Evolutionary conservation across 2,329 filamentous ascomycete genomes (phyloP).

Genomic region (Clonostachys rhizophaga): DNA sequence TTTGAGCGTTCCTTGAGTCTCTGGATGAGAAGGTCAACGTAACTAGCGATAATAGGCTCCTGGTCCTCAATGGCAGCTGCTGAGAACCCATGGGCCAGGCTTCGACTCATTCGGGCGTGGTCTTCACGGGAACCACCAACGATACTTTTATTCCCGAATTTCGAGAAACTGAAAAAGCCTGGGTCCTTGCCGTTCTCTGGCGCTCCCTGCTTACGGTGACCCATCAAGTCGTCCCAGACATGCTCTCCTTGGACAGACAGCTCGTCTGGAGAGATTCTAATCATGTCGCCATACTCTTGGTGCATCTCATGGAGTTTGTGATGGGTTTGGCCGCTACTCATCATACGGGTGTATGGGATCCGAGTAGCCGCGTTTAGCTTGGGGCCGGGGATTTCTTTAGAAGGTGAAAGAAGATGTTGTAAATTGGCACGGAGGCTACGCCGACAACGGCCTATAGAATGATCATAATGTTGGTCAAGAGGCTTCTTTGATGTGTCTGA

Average conservation of each 20-base stretch:
- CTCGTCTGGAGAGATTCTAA: slow-evolving; percentile 31
- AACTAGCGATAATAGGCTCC: slow-evolving; percentile 14
- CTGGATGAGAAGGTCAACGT: slow-evolving; percentile 15
- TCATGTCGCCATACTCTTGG: slow-evolving; percentile 20
- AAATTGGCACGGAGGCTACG: slow-evolving; percentile 1
- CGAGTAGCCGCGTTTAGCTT: background rate
- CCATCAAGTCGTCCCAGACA: slow-evolving; percentile 33
- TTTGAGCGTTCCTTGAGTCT: slow-evolving; percentile 6
- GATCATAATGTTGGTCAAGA: too few species aligned
- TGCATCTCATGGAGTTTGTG: slow-evolving; percentile 8
- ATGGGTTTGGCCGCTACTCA: slow-evolving; percentile 6
- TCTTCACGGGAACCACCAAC: slow-evolving; percentile 7
- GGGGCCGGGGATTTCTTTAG: background rate
- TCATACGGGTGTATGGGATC: background rate
- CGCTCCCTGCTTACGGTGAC: slow-evolving; percentile 3
- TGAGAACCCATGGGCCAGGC: slow-evolving; percentile 20
- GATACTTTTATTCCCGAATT: slow-evolving; percentile 3
- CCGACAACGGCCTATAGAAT: too few species aligned
- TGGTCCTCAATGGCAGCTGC: slow-evolving; percentile 19
- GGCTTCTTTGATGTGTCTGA: too few species aligned
- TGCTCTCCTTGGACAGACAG: slow-evolving; percentile 27
- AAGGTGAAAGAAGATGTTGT: slow-evolving; percentile 1
- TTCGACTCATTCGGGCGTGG: slow-evolving; percentile 12
- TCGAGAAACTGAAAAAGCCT: too few species aligned
- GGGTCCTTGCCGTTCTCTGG: background rate